Conservation (phyloP, 805 yeast genomes). For the Wickerhamia fluorescens region DNA sequence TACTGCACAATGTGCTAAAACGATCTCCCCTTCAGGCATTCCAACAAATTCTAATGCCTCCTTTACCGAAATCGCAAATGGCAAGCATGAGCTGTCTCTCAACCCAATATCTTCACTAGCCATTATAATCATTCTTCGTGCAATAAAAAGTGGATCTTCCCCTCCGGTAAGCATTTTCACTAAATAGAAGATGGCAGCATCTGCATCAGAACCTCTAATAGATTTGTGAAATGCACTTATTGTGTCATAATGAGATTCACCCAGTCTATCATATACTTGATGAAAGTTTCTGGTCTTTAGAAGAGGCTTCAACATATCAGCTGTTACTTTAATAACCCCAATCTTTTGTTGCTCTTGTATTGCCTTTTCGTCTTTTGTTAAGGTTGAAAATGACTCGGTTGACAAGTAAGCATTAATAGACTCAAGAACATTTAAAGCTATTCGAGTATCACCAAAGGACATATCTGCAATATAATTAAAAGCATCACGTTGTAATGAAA, state of each 20-base stretch:
- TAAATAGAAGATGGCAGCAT: constrained; percentile 83
- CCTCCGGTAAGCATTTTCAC: constrained; percentile 90
- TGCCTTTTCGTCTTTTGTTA: constrained; percentile 10
- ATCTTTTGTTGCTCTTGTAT: constrained; percentile 10
- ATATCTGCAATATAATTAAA: constrained; percentile 63
- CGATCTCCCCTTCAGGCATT: constrained; percentile 87
- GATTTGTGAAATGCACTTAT: constrained; percentile 95
- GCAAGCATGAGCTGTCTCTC: constrained; percentile 74
- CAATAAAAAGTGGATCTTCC: constrained; percentile 85
- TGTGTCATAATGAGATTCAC: constrained; percentile 91
- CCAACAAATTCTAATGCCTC: constrained; percentile 88
- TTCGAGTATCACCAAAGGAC: constrained; percentile 84
- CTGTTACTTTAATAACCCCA: constrained; percentile 35
- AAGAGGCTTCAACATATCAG: constrained; percentile 34
- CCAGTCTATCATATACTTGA: constrained; percentile 72
- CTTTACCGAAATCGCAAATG: constrained; percentile 80
- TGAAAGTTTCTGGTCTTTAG: constrained; percentile 38
- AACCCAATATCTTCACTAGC: constrained; percentile 95
- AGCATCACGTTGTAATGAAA: constrained; percentile 49
- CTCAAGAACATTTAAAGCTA: constrained; percentile 76
- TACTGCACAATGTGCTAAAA: constrained; percentile 89
- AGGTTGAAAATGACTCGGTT: constrained; percentile 18
- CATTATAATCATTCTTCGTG: constrained; percentile 86
- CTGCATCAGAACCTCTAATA: constrained; percentile 80
- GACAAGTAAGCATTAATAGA: constrained; percentile 52